Percentiles rank a stretch among this genome's conserved stretches.
These are phyloP conservation scores for Botryotinia narcissicola DNA, from an alignment of 2,329 filamentous ascomycete species.

Conservation along the genomic window DNA sequence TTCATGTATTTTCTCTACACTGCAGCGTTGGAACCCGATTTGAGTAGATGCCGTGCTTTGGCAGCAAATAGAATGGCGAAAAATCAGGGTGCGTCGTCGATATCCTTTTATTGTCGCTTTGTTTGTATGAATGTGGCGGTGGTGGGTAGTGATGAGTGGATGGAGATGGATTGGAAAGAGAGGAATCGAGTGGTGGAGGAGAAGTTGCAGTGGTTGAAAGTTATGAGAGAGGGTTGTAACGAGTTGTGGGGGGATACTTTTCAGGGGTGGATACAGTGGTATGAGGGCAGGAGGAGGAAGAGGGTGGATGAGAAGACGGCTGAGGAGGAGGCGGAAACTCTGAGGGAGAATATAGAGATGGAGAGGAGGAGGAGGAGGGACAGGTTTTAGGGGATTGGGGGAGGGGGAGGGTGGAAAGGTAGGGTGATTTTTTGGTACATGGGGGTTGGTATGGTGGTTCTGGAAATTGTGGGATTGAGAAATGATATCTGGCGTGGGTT, in stretches of 20 bases:
- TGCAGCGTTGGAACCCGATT: background rate
- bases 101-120: constrained; percentile 1
- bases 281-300: background rate
- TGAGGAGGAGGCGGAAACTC: background rate
- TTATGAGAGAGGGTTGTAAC: background rate
- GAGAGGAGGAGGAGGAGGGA: background rate
- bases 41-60: background rate
- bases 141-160: background rate
- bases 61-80: background rate
- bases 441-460: background rate
- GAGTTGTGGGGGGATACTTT: background rate
- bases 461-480: background rate
- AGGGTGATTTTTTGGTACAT: no score
- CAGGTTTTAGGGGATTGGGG: background rate
- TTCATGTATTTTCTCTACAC: background rate
- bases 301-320: background rate
- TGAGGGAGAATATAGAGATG: background rate
- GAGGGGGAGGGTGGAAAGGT: no score
- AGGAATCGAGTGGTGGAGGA: background rate
- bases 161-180: background rate
- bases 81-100: background rate
- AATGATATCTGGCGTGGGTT: no score
- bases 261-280: background rate
- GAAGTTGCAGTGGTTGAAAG: background rate
- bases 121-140: background rate